Evolutionary conservation across 1,284 basidiomycete genomes (phyloP), one percentile per base, ranked within the genome.

Genomic region (Microbotryomycetes sp.): DNA sequence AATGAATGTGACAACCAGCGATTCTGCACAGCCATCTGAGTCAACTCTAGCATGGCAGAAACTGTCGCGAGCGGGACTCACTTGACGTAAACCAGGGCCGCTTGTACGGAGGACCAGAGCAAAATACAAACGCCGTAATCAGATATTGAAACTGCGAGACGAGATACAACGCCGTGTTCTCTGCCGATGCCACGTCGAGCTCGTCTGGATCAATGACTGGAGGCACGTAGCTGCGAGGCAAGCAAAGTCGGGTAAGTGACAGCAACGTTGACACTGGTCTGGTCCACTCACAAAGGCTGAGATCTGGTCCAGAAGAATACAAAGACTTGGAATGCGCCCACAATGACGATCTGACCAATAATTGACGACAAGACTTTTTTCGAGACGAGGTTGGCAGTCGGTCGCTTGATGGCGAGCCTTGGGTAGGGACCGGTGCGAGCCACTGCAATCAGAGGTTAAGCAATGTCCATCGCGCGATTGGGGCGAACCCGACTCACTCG

Each of bases 131-230:
- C 14, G 93, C 94, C 7, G 97, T 90, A 47, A 97, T 81, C 69
- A 98, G 90, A 77, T 99, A 99, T 78, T 98, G 96, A 84, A 97
- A 98, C 66, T 90, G 94, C 3, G 93, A 97, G 54, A 97, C 81
- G 69, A 97, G 78, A 79, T 98, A 99, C 59, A 99, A 77, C 7
- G 84, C 84, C 7, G 94, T 87, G 76, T 99, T 98, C 76, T 98
- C 96, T 69, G 84, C 93, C 75, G 96, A 98, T 58, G 80, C 83
- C n/a, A 90, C 87, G 69, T 93, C 84, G 58, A 98, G 81, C 72
- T 92, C 84, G 74, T 88, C 83, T 55, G 83, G 84, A 60, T 84
- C 80, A 56, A 81, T 78, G 45, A 80, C 78, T 3, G 86, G 84
- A 45, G 83, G 77, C n/a, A 77, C 75, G 72, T 83, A 82, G 76